Evolutionary conservation across 768 basidiomycete species (phyloP).

Genomic region (Coprinopsis cinerea): DNA sequence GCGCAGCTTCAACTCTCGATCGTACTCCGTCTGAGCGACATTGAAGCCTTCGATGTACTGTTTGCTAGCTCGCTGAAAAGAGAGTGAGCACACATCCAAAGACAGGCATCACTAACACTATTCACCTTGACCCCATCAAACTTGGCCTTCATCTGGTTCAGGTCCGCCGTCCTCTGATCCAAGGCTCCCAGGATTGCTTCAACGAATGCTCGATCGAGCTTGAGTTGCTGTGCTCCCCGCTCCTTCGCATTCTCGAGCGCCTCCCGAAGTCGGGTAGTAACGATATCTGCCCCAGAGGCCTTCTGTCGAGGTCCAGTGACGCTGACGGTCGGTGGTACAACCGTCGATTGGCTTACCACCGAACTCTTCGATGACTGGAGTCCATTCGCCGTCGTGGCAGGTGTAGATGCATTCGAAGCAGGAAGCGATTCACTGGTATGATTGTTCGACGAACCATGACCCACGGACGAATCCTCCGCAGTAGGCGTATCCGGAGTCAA

Average conservation of each 20-base stretch:
- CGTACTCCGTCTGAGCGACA: constrained; percentile 92
- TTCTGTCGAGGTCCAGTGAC: constrained; percentile 24
- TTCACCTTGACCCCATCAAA: constrained; percentile 86
- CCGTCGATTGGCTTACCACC: constrained; percentile 1
- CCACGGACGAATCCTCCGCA: constrained; percentile 5
- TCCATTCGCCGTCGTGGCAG: not conserved
- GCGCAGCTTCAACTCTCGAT: constrained; percentile 80
- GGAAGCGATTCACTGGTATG: not conserved
- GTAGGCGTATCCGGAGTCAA: constrained; percentile 7
- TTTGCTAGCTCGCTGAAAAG: constrained; percentile 74
- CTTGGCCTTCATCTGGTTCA: constrained; percentile 60
- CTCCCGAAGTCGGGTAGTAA: constrained; percentile 52
- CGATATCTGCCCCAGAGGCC: constrained; percentile 31
- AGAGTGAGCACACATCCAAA: constrained; percentile 1
- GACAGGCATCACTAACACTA: constrained; percentile 8
- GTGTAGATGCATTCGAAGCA: not conserved
- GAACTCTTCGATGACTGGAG: not conserved
- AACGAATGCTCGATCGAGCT: constrained; percentile 68
- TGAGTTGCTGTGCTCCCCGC: constrained; percentile 53
- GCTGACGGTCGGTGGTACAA: constrained; percentile 24
- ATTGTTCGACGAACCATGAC: not conserved
- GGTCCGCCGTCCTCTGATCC: constrained; percentile 57
- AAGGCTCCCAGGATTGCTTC: constrained; percentile 64
- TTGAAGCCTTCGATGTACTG: constrained; percentile 89
- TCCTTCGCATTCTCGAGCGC: constrained; percentile 54